Evolutionary conservation across 768 basidiomycete genomes (phyloP).

Genomic region (Postia placenta): DNA sequence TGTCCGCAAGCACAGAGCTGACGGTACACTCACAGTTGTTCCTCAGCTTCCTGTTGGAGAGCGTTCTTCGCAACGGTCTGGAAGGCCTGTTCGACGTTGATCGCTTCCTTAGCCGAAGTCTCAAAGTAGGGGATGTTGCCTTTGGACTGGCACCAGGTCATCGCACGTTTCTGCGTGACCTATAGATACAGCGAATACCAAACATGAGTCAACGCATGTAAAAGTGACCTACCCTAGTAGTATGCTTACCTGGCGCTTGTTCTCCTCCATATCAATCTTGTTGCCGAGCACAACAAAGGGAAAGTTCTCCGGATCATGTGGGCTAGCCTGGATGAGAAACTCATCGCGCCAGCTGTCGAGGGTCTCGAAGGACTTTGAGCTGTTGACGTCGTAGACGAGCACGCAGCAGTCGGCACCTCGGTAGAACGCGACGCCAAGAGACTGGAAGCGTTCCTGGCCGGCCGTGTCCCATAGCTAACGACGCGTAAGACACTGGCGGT

Average conservation of each 20-base stretch:
- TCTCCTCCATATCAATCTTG: slow-evolving; percentile 99
- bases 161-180: slow-evolving; percentile 99
- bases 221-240: neutral
- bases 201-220: neutral
- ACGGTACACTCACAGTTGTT: slow-evolving; percentile 67
- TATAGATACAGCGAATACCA: slow-evolving; percentile 29
- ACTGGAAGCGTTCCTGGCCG: slow-evolving; percentile 99
- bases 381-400: slow-evolving; percentile 98
- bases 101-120: slow-evolving; percentile 99
- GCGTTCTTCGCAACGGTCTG: slow-evolving; percentile 99
- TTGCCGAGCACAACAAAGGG: slow-evolving; percentile 99
- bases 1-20: slow-evolving; percentile 9
- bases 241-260: slow-evolving; percentile 80
- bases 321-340: slow-evolving; percentile 97
- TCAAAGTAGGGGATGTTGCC: slow-evolving; percentile 99
- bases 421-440: slow-evolving; percentile 97
- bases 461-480: slow-evolving; percentile 98
- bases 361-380: slow-evolving; percentile 96
- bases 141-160: slow-evolving; percentile 99
- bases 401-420: slow-evolving; percentile 99
- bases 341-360: slow-evolving; percentile 99
- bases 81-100: slow-evolving; percentile 99
- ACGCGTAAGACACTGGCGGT: neutral
- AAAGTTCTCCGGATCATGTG: slow-evolving; percentile 99
- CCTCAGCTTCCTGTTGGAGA: slow-evolving; percentile 93